Conservation (phyloP, 345 rosid species). For the Lagerstroemia speciosa region DNA sequence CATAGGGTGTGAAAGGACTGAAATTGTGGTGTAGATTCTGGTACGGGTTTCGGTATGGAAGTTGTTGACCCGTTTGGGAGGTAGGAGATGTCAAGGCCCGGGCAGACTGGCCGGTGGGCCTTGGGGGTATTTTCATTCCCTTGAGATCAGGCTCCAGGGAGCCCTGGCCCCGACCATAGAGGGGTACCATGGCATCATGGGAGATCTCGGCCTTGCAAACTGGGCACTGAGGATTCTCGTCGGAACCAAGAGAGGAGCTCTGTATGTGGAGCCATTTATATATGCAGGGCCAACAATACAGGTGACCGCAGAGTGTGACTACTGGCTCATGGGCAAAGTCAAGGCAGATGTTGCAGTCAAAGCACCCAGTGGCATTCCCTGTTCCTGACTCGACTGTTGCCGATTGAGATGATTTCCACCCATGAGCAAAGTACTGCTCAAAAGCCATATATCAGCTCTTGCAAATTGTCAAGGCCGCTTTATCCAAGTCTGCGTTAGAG, state of each 20-base stretch:
- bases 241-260: slow-evolving; percentile 12
- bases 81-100: slow-evolving; percentile 8
- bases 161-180: slow-evolving; percentile 68
- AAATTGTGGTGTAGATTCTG: slow-evolving; percentile 17
- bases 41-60: slow-evolving; percentile 18
- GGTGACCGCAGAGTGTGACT: slow-evolving; percentile 23
- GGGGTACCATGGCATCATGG: slow-evolving; percentile 64
- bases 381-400: slow-evolving; percentile 8
- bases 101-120: slow-evolving; percentile 29
- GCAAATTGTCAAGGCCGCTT: not conserved
- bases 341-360: slow-evolving; percentile 23
- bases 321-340: slow-evolving; percentile 17
- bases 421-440: slow-evolving; percentile 16
- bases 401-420: slow-evolving; percentile 13
- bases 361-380: slow-evolving; percentile 8
- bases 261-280: slow-evolving; percentile 20
- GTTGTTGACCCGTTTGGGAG: slow-evolving; percentile 5
- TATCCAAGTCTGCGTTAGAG: not conserved
- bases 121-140: slow-evolving; percentile 42
- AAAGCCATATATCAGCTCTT: slow-evolving; percentile 11
- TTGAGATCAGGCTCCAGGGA: slow-evolving; percentile 19
- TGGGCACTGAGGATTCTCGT: slow-evolving; percentile 48
- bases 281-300: slow-evolving; percentile 23
- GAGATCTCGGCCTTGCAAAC: slow-evolving; percentile 77
- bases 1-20: slow-evolving; percentile 3